Evolutionary conservation across 2,329 filamentous ascomycete genomes (phyloP), one percentile per base, ranked within the genome.

Genomic region (Dichotomopilus funicola): DNA sequence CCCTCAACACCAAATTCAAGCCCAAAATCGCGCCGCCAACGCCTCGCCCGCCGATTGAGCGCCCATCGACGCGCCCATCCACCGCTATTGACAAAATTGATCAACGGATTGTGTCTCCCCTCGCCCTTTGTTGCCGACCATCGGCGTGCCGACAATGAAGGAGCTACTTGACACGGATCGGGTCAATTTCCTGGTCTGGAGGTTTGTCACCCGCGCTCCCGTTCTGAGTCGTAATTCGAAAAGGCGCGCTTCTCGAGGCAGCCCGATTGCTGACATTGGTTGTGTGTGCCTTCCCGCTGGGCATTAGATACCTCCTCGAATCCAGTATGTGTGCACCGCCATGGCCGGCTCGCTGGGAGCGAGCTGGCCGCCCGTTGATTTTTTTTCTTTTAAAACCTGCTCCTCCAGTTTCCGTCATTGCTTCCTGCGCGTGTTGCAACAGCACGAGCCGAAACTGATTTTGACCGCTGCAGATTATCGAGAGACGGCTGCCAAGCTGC

Each of bases 151-250:
- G 63, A 66, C 59, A 62, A 83, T 82, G 79, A 83, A 82, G 74
- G 80, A 83, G 73, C 76, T 77, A 67, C 76, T 86, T 66, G 79
- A 84, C 77, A 84, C 81, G 63, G 78, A 86, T 71, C 78, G 80
- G 75, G 75, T 86, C 77, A 86, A 86, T 75, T 86, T 82, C 77
- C 78, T 86, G 70, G 78, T 86, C 69, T 86, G 83, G 83, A 84
- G 81, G 83, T 86, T 77, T 72, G 82, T 79, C 60, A 59, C 62
- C 19, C 19, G 19, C 19, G 19, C 64, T 62, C 58, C 52, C 53
- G 60, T 58, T 52, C 61, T 52, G 58, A 33, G 10, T 12, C 27
- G n/a, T 52, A 44, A 35, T 13, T 48, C 38, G 51, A 37, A 53
- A 46, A 31, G 27, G 38, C 42, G 37, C 56, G 51, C 45, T 45